These are phyloP conservation scores for Geranium incanum DNA, from an alignment of 441 rosid species.

Conservation along the genomic window DNA sequence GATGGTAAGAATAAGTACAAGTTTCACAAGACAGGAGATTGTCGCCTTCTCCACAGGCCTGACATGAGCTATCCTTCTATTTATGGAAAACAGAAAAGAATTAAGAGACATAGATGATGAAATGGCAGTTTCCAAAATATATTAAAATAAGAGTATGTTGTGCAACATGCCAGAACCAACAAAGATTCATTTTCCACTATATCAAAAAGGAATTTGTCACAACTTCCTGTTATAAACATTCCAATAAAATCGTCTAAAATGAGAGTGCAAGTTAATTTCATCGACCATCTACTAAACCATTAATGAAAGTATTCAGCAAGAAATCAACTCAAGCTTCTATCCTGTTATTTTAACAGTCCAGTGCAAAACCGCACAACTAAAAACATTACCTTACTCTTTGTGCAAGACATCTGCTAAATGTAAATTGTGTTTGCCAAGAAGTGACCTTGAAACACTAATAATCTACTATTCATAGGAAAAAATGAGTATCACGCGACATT, in stretches of 20 bases:
- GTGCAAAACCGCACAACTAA: not conserved
- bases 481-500: not conserved
- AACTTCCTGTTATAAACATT: not conserved
- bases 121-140: not conserved
- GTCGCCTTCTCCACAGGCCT: constrained; percentile 77
- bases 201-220: not conserved
- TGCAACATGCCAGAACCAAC: constrained; percentile 5
- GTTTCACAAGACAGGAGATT: constrained; percentile 76
- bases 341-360: not conserved
- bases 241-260: not conserved
- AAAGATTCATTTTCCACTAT: not conserved
- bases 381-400: not conserved
- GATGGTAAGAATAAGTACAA: constrained; percentile 77
- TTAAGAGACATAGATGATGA: not conserved
- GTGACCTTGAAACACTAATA: not conserved
- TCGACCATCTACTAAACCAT: not conserved
- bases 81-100: not conserved
- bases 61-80: constrained; percentile 85
- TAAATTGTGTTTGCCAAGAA: not conserved
- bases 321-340: not conserved
- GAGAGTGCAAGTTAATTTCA: not conserved
- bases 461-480: not conserved
- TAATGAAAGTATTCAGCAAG: not conserved
- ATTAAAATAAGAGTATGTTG: not conserved
- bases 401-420: not conserved